These are phyloP conservation scores for Pyrus hybrid DNA, from an alignment of 331 rosid genomes.

Conservation along the genomic window DNA sequence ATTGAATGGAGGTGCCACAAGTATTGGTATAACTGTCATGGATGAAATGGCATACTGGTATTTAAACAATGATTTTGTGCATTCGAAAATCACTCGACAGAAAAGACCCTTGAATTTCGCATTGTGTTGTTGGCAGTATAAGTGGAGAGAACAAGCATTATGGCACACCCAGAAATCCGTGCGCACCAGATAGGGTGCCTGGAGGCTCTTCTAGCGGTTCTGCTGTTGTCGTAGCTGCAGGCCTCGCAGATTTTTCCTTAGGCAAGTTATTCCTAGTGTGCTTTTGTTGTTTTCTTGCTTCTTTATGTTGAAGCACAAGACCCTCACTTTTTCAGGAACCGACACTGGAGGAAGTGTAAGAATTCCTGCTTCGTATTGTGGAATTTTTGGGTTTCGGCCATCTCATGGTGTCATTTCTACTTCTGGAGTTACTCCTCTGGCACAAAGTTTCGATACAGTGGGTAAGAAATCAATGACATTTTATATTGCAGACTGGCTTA, in stretches of 20 bases:
- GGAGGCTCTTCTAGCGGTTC: conserved; percentile 99
- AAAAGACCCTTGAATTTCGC: conserved; percentile 1
- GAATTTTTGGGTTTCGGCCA: conserved; percentile 89
- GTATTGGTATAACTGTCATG: conserved; percentile 80
- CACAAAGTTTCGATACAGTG: conserved; percentile 86
- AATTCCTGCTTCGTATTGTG: conserved; percentile 87
- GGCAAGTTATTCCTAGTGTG: conserved; percentile 33
- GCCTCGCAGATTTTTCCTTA: conserved; percentile 77
- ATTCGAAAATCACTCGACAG: neutral
- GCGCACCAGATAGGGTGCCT: conserved; percentile 71
- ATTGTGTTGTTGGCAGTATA: conserved; percentile 44
- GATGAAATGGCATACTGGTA: conserved; percentile 95
- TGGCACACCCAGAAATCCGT: conserved; percentile 86
- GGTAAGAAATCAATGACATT: conserved; percentile 37
- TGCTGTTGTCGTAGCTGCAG: conserved; percentile 82
- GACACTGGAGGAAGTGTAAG: conserved; percentile 96
- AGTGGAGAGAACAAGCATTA: conserved; percentile 80
- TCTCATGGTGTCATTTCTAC: conserved; percentile 61
- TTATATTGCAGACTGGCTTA: neutral
- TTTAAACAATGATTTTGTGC: neutral
- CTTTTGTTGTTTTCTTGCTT: conserved; percentile 3
- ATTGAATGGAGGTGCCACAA: conserved; percentile 67
- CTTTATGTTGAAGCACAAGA: neutral
- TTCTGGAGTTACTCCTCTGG: conserved; percentile 72
- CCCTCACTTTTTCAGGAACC: conserved; percentile 49